Percentiles rank a stretch among this genome's conserved stretches.
Evolutionary conservation across 1,284 basidiomycete species (phyloP).

Genomic region (Cryptococcus sp.): DNA sequence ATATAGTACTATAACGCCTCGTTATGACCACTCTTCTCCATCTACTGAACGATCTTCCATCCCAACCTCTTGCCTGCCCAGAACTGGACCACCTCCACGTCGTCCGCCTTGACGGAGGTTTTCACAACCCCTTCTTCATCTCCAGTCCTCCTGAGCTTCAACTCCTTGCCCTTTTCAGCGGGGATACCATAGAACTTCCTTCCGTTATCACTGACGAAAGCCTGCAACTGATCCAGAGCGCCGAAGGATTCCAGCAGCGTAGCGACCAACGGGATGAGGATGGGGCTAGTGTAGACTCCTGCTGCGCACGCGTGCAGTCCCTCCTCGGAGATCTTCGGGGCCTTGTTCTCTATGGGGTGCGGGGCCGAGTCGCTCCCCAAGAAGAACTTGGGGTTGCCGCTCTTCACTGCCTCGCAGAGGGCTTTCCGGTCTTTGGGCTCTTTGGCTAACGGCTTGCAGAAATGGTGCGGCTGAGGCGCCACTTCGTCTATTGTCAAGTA

Average conservation of each 20-base stretch:
- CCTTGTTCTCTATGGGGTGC: conserved; percentile 79
- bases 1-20: too few species aligned
- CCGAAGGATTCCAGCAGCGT: conserved; percentile 80
- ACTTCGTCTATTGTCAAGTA: conserved; percentile 94
- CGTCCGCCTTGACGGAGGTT: conserved; percentile 36
- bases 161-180: conserved; percentile 58
- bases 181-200: conserved; percentile 72
- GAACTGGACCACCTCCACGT: conserved; percentile 63
- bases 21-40: too few species aligned
- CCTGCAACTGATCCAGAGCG: conserved; percentile 75
- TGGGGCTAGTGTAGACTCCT: conserved; percentile 88
- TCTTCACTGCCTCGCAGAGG: conserved; percentile 74
- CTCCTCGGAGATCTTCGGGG: conserved; percentile 55
- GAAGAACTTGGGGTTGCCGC: conserved; percentile 95
- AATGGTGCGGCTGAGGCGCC: conserved; percentile 94
- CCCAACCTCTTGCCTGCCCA: conserved; percentile 81
- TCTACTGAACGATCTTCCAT: conserved; percentile 68
- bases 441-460: conserved; percentile 98
- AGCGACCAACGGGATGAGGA: conserved; percentile 80
- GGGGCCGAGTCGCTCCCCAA: conserved; percentile 97
- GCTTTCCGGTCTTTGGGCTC: conserved; percentile 88
- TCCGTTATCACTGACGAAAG: conserved; percentile 75
- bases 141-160: conserved; percentile 28
- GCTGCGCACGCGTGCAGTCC: conserved; percentile 76
- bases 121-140: conserved; percentile 19